Conservation (phyloP, 768 basidiomycete species). For the Calocybe gangraenosa region DNA sequence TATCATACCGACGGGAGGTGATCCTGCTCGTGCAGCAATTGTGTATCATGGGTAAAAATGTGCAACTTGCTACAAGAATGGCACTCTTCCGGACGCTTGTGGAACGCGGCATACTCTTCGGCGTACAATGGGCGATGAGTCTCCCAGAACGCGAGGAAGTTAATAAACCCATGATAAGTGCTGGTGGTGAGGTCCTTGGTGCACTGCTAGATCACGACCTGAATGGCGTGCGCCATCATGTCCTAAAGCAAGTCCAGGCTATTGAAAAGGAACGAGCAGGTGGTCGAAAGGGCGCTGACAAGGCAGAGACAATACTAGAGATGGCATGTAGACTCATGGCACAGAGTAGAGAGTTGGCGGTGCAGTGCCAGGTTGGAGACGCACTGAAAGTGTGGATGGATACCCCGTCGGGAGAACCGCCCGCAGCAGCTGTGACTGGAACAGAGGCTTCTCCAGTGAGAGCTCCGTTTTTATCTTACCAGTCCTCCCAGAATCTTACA, state of each 20-base stretch:
- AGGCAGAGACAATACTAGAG: slow-evolving; percentile 70
- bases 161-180: slow-evolving; percentile 61
- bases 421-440: slow-evolving; percentile 24
- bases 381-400: slow-evolving; percentile 81
- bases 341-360: slow-evolving; percentile 76
- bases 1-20: slow-evolving; percentile 65
- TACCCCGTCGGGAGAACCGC: slow-evolving; percentile 45
- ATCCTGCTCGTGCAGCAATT: slow-evolving; percentile 89
- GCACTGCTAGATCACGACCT: slow-evolving; percentile 89
- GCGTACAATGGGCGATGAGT: slow-evolving; percentile 90
- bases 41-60: slow-evolving; percentile 94
- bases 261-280: slow-evolving; percentile 60
- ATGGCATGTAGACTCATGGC: slow-evolving; percentile 75
- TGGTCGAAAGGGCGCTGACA: slow-evolving; percentile 53
- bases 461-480: not conserved
- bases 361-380: slow-evolving; percentile 91
- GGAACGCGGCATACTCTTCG: slow-evolving; percentile 83
- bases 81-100: slow-evolving; percentile 83
- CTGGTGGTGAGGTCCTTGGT: slow-evolving; percentile 82
- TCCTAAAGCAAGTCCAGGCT: slow-evolving; percentile 76
- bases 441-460: slow-evolving; percentile 30
- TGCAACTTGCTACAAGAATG: slow-evolving; percentile 84
- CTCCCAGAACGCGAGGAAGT: slow-evolving; percentile 53
- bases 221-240: slow-evolving; percentile 78
- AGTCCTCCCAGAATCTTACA: slow-evolving; percentile 6